Conservation (phyloP, 805 yeast genomes). For the Candida silvatica region DNA sequence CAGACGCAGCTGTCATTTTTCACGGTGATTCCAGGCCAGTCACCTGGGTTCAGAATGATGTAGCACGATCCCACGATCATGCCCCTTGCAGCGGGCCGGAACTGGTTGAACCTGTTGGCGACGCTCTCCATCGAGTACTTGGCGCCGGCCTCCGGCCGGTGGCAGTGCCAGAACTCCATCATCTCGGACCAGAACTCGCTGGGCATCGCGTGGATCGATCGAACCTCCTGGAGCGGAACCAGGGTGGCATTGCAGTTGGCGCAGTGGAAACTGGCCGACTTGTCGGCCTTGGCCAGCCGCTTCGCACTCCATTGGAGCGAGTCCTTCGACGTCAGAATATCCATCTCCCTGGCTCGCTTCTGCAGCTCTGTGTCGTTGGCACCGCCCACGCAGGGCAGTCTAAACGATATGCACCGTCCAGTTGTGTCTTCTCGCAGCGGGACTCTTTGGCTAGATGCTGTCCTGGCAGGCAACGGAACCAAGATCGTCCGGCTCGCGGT, state of each 20-base stretch:
- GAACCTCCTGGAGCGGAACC: slow-evolving; percentile 25
- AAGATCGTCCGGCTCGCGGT: too few relatives aligned
- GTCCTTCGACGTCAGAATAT: slow-evolving; percentile 11
- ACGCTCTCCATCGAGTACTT: slow-evolving; percentile 5
- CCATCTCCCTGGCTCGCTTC: neutral
- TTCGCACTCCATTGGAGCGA: slow-evolving; percentile 18
- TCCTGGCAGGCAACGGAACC: too few relatives aligned
- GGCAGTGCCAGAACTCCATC: slow-evolving; percentile 98
- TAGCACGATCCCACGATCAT: slow-evolving; percentile 54
- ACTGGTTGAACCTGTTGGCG: slow-evolving; percentile 27
- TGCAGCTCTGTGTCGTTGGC: too few relatives aligned
- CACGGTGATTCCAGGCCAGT: slow-evolving; percentile 8
- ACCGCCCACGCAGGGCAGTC: too few relatives aligned
- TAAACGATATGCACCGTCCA: too few relatives aligned
- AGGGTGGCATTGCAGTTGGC: slow-evolving; percentile 8
- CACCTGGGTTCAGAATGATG: slow-evolving; percentile 29
- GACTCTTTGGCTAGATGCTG: too few relatives aligned
- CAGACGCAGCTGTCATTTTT: slow-evolving; percentile 23
- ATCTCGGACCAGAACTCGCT: slow-evolving; percentile 90
- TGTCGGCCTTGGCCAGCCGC: slow-evolving; percentile 5
- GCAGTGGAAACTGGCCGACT: slow-evolving; percentile 10
- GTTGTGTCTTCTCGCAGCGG: too few relatives aligned
- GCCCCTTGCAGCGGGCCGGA: slow-evolving; percentile 34
- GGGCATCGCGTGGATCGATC: slow-evolving; percentile 58
- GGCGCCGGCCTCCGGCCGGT: slow-evolving; percentile 43